Evolutionary conservation across 2,329 filamentous ascomycete genomes (phyloP), one percentile per base, ranked within the genome.

Genomic region (Fusarium denticulatum): DNA sequence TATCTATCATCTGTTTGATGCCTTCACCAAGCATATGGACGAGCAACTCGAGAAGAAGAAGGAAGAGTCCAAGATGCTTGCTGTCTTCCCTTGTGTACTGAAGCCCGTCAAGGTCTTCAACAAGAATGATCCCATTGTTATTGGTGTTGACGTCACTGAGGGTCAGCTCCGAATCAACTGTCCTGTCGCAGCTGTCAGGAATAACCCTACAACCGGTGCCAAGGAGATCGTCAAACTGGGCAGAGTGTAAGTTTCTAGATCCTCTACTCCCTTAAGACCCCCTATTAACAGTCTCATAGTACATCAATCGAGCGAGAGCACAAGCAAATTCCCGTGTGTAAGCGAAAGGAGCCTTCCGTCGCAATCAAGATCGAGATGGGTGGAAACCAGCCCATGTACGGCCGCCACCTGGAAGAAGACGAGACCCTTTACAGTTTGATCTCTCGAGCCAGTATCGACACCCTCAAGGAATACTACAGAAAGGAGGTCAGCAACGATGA

Each of bases 311-410:
- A 99, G 84, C 92, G 97, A 81, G 97, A 99, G 77, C 96, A 99
- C 89, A 99, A 99, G 86, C 91, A 96, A 73, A 92, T 99, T 75
- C 89, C 88, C 15, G 88, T 97, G 65, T 97, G 94, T 87, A 99
- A 99, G 85, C 96, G 95, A 85, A 96, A 96, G 59, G 94, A 97
- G 80, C 96, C 97, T n/a, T 97, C 95, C 3, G 97, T 99, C 15
- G 96, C 96, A 26, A 88, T 99, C 86, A 99, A 99, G 88, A 97
- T 99, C 79, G 97, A 99, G 85, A 92, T 92, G 90, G 96, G 95
- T 60, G 85, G 92, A 66, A 94, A 96, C 81, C 96, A 99, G 86
- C 97, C 96, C 22, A 90, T 93, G 67, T 99, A 99, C 81, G 96
- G 96, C 66, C 93, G 96, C 69, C 96, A 99, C 73, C 89, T 99